phyloP scores from a whole-genome alignment of 2,329 filamentous ascomycete species.

The Anthostomella pinea region DNA sequence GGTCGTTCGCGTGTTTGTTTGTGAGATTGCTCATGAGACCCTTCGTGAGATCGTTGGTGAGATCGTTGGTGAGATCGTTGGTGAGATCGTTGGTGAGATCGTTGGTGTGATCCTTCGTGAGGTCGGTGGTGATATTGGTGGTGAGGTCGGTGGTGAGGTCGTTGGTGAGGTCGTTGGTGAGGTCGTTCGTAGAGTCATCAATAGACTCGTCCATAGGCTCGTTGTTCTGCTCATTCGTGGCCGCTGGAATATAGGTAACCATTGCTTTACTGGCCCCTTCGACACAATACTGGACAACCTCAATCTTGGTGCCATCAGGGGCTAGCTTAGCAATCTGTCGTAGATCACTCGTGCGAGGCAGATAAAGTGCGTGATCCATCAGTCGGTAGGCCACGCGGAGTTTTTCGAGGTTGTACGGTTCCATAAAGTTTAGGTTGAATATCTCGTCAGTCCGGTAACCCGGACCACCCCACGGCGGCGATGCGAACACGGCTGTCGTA shows the following conservation, averaged over 20 bases:
- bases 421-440: constrained; percentile 82
- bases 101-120: no score
- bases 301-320: constrained; percentile 52
- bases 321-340: constrained; percentile 67
- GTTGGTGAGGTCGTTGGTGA: background rate
- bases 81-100: constrained; percentile 3
- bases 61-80: no score
- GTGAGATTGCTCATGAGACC: no score
- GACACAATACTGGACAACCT: constrained; percentile 88
- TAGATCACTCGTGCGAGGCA: constrained; percentile 82
- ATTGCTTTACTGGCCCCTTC: constrained; percentile 82
- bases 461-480: constrained; percentile 60
- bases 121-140: no score
- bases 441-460: constrained; percentile 59
- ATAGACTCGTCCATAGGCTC: background rate
- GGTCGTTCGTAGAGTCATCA: background rate
- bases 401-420: constrained; percentile 72
- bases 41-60: no score
- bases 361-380: constrained; percentile 68
- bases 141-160: no score
- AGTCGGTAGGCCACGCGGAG: constrained; percentile 61
- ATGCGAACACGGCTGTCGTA: constrained; percentile 52
- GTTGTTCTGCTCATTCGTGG: constrained; percentile 3
- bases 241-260: constrained; percentile 57
- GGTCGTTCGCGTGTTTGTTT: no score